Conservation (phyloP, 352 stramenopile genomes). For the Pythium rhizo-oryzae region DNA sequence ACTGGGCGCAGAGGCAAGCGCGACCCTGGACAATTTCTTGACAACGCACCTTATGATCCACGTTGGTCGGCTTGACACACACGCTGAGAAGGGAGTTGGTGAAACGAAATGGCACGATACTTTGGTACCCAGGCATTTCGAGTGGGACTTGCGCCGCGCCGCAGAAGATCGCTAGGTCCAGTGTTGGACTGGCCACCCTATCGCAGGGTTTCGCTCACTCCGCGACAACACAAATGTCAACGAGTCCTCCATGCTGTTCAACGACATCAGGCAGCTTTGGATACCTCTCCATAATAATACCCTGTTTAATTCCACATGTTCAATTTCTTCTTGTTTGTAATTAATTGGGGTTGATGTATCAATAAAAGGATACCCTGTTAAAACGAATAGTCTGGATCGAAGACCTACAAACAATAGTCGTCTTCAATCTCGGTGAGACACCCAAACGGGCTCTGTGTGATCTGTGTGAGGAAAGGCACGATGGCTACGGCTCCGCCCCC, state of each 20-base stretch:
- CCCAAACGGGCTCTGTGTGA: not conserved
- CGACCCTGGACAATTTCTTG: no score
- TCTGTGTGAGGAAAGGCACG: no score
- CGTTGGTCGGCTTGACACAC: no score
- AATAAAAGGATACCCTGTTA: not conserved
- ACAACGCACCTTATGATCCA: no score
- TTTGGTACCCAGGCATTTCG: no score
- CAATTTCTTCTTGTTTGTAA: no score
- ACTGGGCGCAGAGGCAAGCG: no score
- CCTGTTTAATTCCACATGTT: not conserved
- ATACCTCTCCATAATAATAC: conserved; percentile 14
- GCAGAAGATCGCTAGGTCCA: conserved; percentile 1
- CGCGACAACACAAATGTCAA: not conserved
- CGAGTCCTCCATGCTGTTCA: no score
- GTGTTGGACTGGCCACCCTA: conserved; percentile 4
- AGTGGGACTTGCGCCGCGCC: not conserved
- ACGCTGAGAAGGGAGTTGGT: no score
- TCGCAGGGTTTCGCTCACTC: conserved; percentile 1
- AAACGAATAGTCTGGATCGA: not conserved
- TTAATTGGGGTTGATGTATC: no score
- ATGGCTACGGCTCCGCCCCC: no score
- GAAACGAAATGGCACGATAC: not conserved
- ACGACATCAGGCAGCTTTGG: not conserved
- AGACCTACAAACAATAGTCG: no score
- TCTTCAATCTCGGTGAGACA: not conserved